Conservation (phyloP, 1,284 basidiomycete species). For the Ceratobasidium sp. region DNA sequence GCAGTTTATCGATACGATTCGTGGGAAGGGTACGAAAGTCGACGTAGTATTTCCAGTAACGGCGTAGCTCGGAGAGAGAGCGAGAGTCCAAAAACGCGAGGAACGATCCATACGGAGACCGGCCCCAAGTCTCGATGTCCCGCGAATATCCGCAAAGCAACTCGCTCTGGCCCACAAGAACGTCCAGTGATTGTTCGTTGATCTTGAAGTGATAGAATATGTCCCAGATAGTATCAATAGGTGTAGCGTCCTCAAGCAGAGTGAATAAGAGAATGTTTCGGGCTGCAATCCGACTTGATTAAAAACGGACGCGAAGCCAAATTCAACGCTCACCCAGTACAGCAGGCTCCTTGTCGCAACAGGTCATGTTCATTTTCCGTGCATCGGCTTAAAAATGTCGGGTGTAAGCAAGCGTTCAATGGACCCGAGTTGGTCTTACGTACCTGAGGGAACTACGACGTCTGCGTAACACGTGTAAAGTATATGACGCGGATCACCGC, state of each 20-base stretch:
- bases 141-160: constrained; percentile 60
- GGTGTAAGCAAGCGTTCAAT: background rate
- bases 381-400: background rate
- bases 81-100: constrained; percentile 58
- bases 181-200: background rate
- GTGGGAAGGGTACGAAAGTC: background rate
- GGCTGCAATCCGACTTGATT: background rate
- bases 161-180: constrained; percentile 53
- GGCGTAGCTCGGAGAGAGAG: constrained; percentile 62
- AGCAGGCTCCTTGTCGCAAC: background rate
- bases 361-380: background rate
- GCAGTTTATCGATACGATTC: background rate
- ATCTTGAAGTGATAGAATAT: constrained; percentile 8
- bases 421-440: background rate
- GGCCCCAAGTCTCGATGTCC: constrained; percentile 62
- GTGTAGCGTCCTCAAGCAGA: background rate
- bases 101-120: constrained; percentile 60
- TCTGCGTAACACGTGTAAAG: background rate
- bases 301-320: background rate
- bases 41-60: constrained; percentile 62
- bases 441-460: background rate
- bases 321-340: background rate
- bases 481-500: background rate
- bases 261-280: constrained; percentile 24
- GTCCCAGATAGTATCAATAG: background rate